Evolutionary conservation across 148 eudicot genomes (phyloP).

Genomic region (Rhododendron kiyosumense): DNA sequence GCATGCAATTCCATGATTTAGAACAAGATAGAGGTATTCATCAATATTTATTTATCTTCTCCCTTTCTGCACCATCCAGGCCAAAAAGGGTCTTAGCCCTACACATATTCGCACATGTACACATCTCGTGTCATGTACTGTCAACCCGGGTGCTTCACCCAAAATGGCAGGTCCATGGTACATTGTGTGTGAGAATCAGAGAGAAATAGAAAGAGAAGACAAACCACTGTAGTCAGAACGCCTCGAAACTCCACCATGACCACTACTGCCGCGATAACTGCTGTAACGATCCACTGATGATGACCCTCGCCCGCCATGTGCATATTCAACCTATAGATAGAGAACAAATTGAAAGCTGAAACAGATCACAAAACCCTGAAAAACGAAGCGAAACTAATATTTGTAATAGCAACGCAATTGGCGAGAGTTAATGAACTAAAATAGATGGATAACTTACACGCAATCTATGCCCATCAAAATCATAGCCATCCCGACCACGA

Average conservation of each 20-base stretch:
- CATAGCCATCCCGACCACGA: slow-evolving; percentile 80
- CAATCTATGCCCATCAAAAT: slow-evolving; percentile 74
- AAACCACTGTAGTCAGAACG: slow-evolving; percentile 83
- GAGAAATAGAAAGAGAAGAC: background rate
- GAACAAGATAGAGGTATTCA: background rate
- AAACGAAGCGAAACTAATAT: background rate
- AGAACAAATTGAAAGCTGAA: background rate
- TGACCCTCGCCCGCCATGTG: slow-evolving; percentile 80
- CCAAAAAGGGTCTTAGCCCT: background rate
- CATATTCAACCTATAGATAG: slow-evolving; percentile 66
- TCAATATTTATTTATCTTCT: background rate
- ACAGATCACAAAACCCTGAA: background rate
- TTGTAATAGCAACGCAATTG: background rate
- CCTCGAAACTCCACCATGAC: slow-evolving; percentile 63
- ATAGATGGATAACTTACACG: slow-evolving; percentile 41
- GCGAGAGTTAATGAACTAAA: background rate
- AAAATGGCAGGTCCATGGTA: background rate
- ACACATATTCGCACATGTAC: background rate
- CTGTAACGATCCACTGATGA: slow-evolving; percentile 63
- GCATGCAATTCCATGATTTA: background rate
- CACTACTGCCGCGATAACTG: slow-evolving; percentile 52
- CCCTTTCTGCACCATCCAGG: background rate
- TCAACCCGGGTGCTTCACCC: background rate
- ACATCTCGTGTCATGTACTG: background rate
- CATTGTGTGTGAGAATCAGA: background rate